Percentiles rank a stretch among this genome's conserved stretches.
Evolutionary conservation across 192 early-diverging fungal genomes (phyloP).

Genomic region (Lobosporangium transversale): DNA sequence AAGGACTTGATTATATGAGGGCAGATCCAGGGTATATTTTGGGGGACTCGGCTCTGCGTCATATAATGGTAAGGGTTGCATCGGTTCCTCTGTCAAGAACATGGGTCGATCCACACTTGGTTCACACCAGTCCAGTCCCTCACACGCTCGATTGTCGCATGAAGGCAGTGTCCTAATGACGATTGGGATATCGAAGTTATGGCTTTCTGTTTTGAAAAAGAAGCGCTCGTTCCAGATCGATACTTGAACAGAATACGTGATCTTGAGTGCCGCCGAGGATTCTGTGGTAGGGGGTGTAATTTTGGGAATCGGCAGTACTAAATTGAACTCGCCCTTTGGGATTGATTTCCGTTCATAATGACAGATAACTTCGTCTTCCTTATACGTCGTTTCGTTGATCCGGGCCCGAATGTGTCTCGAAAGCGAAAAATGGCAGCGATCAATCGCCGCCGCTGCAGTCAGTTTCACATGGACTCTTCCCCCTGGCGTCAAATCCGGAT

Average conservation of each 20-base stretch:
- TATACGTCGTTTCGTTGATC: slow-evolving; percentile 48
- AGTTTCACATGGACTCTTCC: slow-evolving; percentile 44
- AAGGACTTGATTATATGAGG: slow-evolving; percentile 27
- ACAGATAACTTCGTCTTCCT: slow-evolving; percentile 50
- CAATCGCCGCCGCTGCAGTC: slow-evolving; percentile 46
- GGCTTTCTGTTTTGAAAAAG: slow-evolving; percentile 52
- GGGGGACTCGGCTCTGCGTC: slow-evolving; percentile 41
- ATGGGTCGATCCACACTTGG: slow-evolving; percentile 46
- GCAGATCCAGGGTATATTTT: slow-evolving; percentile 22
- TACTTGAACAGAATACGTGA: slow-evolving; percentile 50
- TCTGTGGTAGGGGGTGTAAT: slow-evolving; percentile 44
- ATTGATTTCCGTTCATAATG: slow-evolving; percentile 52
- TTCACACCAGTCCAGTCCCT: slow-evolving; percentile 52
- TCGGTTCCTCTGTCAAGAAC: slow-evolving; percentile 44
- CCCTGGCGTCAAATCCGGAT: slow-evolving; percentile 42
- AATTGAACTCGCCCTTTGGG: slow-evolving; percentile 38
- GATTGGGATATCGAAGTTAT: slow-evolving; percentile 48
- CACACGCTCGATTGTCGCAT: slow-evolving; percentile 45
- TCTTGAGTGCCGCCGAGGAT: slow-evolving; percentile 46
- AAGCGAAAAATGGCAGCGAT: slow-evolving; percentile 46
- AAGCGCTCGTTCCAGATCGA: slow-evolving; percentile 53
- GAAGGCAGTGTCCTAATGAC: slow-evolving; percentile 46
- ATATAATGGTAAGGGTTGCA: slow-evolving; percentile 42
- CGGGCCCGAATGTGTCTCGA: slow-evolving; percentile 45
- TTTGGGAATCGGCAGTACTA: slow-evolving; percentile 44